Evolutionary conservation across 164 flowering plant genomes (phyloP).

Genomic region (Berberis vulgaris): DNA sequence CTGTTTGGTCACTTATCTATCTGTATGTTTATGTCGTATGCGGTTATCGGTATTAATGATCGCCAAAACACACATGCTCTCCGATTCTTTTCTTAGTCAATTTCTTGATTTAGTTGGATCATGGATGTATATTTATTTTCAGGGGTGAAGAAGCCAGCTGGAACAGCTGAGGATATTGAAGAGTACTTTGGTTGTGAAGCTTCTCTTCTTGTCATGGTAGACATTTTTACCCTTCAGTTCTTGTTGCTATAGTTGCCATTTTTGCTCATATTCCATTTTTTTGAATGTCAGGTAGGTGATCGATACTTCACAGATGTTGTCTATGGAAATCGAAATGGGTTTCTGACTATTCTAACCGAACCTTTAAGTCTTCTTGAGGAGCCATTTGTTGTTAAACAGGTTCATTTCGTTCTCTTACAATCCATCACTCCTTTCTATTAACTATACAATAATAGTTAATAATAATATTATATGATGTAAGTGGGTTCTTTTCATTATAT

Average conservation of each 20-base stretch:
- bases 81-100: no score
- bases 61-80: no score
- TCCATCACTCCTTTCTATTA: neutral
- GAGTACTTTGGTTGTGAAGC: conserved; percentile 67
- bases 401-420: conserved; percentile 15
- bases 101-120: no score
- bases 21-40: no score
- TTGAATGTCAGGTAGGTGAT: conserved; percentile 74
- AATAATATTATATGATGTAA: no score
- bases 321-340: conserved; percentile 86
- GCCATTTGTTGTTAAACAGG: conserved; percentile 81
- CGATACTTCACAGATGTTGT: conserved; percentile 83
- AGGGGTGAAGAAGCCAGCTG: conserved; percentile 91
- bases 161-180: conserved; percentile 75
- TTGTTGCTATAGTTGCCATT: neutral
- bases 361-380: conserved; percentile 66
- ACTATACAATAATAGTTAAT: neutral
- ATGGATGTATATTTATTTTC: neutral
- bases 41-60: no score
- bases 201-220: conserved; percentile 66
- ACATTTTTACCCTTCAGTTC: neutral
- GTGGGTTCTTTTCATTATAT: no score
- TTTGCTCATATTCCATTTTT: neutral
- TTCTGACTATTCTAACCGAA: conserved; percentile 63
- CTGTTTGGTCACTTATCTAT: no score